Evolutionary conservation across 768 basidiomycete species (phyloP), one percentile per base, ranked within the genome.

Genomic region (Lyophyllum decastes): DNA sequence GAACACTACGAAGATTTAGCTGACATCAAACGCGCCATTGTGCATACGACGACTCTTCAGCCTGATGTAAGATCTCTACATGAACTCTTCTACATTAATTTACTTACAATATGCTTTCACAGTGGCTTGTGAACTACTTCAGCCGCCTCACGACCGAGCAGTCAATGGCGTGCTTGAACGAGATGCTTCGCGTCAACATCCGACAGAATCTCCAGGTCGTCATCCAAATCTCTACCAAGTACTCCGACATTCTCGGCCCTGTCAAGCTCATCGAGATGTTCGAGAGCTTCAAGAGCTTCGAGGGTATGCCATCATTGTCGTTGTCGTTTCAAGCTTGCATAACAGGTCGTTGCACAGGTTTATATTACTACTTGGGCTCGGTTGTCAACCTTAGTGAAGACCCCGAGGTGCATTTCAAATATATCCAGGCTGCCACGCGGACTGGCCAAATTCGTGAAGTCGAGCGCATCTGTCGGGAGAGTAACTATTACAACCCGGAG

Each of bases 361-460:
- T 99, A 24, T 99, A 98, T 79, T 98, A 98, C 76, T 98, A 98
- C 72, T 89, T 99, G 45, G 97, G 97, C 25, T 96, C 96, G 10
- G 84, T 99, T 63, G 97, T 99, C 71, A 99, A 98, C 75, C 82
- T 99, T 62, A 94, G 90, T 71, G 86, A 94, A 70, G 97, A 99
- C 73, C 83, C 92, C 4, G 97, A 99, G 72, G 96, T 99, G 2
- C 92, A 98, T 79, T 99, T 97, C 87, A 98, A 99, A 80, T 98
- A 98, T 76, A 98, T 99, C 68, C 96, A 98, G 69, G 97, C 97
- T 25, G 97, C 97, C 6, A 96, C 95, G 1, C 88, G 96, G 25
- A 99, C 97, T 26, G 95, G 96, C 41, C 97, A 98, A 71, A 95
- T 99, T 64, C 90, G 97, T 49, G 97, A 99, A 72, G 97, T 99